Conservation (phyloP, 345 rosid genomes). For the Reutealis trisperma region DNA sequence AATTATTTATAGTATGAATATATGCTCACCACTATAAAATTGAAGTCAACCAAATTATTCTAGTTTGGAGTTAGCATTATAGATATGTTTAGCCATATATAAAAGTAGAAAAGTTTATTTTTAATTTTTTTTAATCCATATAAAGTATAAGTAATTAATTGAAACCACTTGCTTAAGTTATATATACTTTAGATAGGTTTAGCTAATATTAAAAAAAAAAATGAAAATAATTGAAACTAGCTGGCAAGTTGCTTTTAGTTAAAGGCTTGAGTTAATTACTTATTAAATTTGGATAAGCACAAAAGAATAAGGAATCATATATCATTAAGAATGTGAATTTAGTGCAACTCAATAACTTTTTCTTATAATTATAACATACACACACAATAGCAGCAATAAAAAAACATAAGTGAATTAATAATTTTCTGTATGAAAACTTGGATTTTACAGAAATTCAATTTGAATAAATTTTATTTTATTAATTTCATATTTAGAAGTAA, state of each 20-base stretch:
- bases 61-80: not conserved
- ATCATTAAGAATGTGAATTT: too few relatives aligned
- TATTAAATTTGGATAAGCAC: too few relatives aligned
- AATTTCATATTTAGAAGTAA: too few relatives aligned
- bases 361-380: too few relatives aligned
- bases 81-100: not conserved
- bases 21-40: not conserved
- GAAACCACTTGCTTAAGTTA: not conserved
- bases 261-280: not conserved
- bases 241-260: not conserved
- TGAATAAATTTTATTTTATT: too few relatives aligned
- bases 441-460: too few relatives aligned
- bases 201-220: not conserved
- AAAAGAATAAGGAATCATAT: too few relatives aligned
- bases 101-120: not conserved
- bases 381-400: too few relatives aligned
- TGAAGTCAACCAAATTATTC: conserved; percentile 10
- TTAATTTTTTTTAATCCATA: too few relatives aligned
- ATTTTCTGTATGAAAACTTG: too few relatives aligned
- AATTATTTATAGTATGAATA: not conserved
- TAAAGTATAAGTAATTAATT: not conserved
- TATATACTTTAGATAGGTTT: not conserved
- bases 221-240: not conserved
- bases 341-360: too few relatives aligned
- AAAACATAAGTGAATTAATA: too few relatives aligned